Evolutionary conservation across 1,139 yeast genomes (phyloP), one percentile per base, ranked within the genome.

Genomic region (Tardiomyces digboiensis): DNA sequence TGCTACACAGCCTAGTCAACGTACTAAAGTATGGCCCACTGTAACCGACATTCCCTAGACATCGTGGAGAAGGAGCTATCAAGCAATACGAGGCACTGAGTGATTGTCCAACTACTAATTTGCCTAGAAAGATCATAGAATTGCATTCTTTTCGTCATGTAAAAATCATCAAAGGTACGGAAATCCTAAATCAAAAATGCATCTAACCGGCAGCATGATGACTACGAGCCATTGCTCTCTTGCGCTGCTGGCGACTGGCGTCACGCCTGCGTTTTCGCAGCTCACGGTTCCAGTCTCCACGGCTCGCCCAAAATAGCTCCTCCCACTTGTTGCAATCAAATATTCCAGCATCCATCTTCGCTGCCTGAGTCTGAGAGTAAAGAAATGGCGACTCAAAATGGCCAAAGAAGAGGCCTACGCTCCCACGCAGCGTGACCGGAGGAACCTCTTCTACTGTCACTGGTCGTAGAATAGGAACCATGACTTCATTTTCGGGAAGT

Each of bases 351-450:
- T 55, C 55, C 36, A 87, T 57, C 55, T 79, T 80, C 48, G 75
- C 76, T 42, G 87, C 61, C 59, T 86, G 95, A 0, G 95, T 72
- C 62, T 88, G 97, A 0, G 96, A 80, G 43, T 75, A 76, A 53
- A 89, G 69, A 62, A 86, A 91, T 0, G 96, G 96, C 0, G 97
- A 88, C 23, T 83, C 84, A 12, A 71, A 68, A 59, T 89, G 97
- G 2, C 81, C 67, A 74, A 94, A 89, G 62, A 89, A 89, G 29
- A 89, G 68, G 0, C 91, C 89, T 42, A 67, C 55, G n/a, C 46
- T 51, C 13, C 38, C 29, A 4, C 16, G 18, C 12, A 21, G 5
- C 18, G 52, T 44, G 18, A 49, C 44, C n/a, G 52, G 48, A 29
- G 45, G 42, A 41, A 43, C 29, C 44, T 39, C 44, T 38, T 42